phyloP scores from a whole-genome alignment of 495 filamentous ascomycete genomes.

The Collariella sp. region DNA sequence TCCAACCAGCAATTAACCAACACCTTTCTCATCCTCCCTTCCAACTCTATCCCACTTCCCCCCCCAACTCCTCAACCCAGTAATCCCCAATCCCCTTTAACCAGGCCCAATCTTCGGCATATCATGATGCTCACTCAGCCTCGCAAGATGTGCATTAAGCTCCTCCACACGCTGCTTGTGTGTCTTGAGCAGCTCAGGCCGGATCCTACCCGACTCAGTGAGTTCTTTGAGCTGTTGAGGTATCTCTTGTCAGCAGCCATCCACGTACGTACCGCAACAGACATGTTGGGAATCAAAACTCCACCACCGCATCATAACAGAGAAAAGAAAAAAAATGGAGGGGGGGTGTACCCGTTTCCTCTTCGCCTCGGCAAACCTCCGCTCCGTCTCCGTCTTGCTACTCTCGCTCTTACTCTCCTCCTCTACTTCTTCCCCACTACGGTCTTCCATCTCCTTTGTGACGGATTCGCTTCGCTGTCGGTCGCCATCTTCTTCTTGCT shows the following conservation, averaged over 20 bases:
- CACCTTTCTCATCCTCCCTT: no score
- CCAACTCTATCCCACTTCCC: no score
- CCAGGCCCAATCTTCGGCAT: slow-evolving; percentile 84
- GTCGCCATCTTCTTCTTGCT: neutral
- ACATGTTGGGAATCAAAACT: no score
- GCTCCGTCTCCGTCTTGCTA: slow-evolving; percentile 79
- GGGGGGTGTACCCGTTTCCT: slow-evolving; percentile 58
- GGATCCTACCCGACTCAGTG: slow-evolving; percentile 36
- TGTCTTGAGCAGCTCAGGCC: slow-evolving; percentile 74
- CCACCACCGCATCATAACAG: neutral
- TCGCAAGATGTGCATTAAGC: slow-evolving; percentile 84
- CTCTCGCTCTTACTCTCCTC: slow-evolving; percentile 17
- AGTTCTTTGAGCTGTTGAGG: slow-evolving; percentile 57
- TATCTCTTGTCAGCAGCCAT: neutral
- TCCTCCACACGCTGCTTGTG: slow-evolving; percentile 97
- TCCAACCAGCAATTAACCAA: no score
- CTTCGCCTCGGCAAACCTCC: slow-evolving; percentile 66
- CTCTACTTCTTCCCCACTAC: no score
- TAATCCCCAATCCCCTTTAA: slow-evolving; percentile 26
- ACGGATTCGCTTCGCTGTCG: neutral
- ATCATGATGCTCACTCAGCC: slow-evolving; percentile 93
- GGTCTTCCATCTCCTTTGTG: neutral
- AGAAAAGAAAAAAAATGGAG: neutral
- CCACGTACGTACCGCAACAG: no score
- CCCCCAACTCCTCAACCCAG: neutral